Evolutionary conservation across 169 alveolate species (phyloP), one percentile per base, ranked within the genome.

Genomic region (Perkinsus olseni): DNA sequence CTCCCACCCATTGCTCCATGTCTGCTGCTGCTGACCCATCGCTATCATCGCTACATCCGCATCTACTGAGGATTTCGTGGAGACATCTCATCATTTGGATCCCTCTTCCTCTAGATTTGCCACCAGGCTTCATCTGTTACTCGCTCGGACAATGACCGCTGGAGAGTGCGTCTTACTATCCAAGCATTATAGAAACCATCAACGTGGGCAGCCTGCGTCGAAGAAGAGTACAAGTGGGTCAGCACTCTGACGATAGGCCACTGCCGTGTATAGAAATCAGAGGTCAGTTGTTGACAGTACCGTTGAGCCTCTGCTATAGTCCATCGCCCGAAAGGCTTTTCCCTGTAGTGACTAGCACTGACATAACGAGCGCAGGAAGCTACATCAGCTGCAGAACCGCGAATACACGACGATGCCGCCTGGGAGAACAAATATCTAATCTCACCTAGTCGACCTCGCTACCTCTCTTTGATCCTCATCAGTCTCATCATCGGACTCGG

Each of bases 41-140:
- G 34, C 37, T 62, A 13, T 62, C 82, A 62, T 62, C 82, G 17
- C 82, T 62, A 62, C 31, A 62, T 24, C 82, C 37, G 17, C 82
- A 62, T 62, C 17, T 62, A 13, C 8, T 21, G 28, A 96, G 74
- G 31, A 97, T 96, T 92, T 96, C 96, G 74, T 94, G 96, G 50
- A 95, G 94, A 91, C 94, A 93, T 39, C 94, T 91, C 92, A 96
- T 94, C 36, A 96, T 95, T 24, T 91, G 91, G 8, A 97, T 96
- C 0, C 97, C 98, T 93, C 98, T 91, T 24, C 98, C 98, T 48
- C 98, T 38, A 3, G 97, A 95, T 91, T 94, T 74, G 0, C 97
- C 96, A n/a, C 97, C 96, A 6, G 98, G 98, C 91, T 97, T 97
- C 31, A 96, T 96, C 82, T 62, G 34, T 24, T 62, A 62, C 82